Base-by-base conservation (phyloP, 495 filamentous ascomycete species). In the Aspergillus baeticus region DNA sequence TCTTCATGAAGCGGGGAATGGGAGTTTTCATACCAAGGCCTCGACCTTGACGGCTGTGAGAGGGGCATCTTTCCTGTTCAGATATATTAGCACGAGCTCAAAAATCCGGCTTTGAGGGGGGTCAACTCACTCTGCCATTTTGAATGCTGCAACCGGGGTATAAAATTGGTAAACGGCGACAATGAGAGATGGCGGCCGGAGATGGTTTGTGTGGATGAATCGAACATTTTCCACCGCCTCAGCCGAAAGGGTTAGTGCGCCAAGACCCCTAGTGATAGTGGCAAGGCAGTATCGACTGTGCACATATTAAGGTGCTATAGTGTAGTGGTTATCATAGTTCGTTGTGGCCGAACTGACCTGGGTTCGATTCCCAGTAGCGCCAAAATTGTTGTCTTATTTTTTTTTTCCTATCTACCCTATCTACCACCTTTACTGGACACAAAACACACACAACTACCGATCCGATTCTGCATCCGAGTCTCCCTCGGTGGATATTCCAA, bases 21-120 rank as follows among this genome's bases (percentile, higher is more conserved):
- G n/a, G 65, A 65, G 53, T 73, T 67, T 63, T 70, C 59, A 45
- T 84, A 91, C 90, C 81, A 95, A 73, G 57, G 89, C 87, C 76
- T 92, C 89, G 65, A 95, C 84, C 79, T 92, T 90, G 65, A 90
- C 87, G 79, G 87, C 81, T 76, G 84, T 83, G 73, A 88, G 77
- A 71, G 87, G 82, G 67, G 69, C 72, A 72, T 88, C 82, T 75
- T 83, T 85, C 47, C 77, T 80, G 44, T 17, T 22, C 7, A 10
- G 10, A 23, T 42, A 45, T 37, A 43, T 63, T 58, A 66, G 61
- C 47, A 59, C 10, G 10, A 22, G 0, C 63, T 1, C 22, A 46
- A 51, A 39, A 4, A 20, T 1, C 20, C n/a, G n/a, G n/a, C 18
- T 5, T 21, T 6, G 11, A 17, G 18, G 1, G 34, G 18, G 4